Conservation (phyloP, 805 yeast genomes). For the Ogataea neopini region DNA sequence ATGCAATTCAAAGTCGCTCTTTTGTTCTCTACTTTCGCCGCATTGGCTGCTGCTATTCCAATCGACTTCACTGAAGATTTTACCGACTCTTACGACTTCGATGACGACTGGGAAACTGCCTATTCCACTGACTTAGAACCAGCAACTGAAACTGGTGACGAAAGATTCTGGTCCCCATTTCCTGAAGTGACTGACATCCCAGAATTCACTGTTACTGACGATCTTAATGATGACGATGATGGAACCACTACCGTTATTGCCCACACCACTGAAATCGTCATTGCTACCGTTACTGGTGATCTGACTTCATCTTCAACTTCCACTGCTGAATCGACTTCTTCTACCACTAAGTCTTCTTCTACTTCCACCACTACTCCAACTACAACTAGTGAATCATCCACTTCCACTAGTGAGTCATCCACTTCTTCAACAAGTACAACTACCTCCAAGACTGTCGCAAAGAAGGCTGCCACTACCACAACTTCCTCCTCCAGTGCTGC, state of each 20-base stretch:
- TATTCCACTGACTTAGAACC: neutral
- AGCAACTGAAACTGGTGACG: neutral
- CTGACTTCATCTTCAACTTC: neutral
- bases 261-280: neutral
- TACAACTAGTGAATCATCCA: neutral
- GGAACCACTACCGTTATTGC: neutral
- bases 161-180: neutral
- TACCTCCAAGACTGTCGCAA: neutral
- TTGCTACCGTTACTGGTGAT: neutral
- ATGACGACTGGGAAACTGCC: neutral
- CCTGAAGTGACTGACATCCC: neutral
- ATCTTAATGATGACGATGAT: neutral
- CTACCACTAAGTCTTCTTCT: too few relatives aligned
- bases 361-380: neutral
- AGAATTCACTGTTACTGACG: neutral
- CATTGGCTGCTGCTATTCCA: slow-evolving; percentile 10
- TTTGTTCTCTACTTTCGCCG: slow-evolving; percentile 6
- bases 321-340: neutral
- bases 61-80: slow-evolving; percentile 6
- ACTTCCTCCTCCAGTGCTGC: slow-evolving; percentile 10
- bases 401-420: too few relatives aligned
- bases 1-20: slow-evolving; percentile 13
- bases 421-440: neutral
- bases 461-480: neutral
- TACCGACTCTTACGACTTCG: neutral